phyloP scores from a whole-genome alignment of 768 basidiomycete species.

The Amanita molliuscula region DNA sequence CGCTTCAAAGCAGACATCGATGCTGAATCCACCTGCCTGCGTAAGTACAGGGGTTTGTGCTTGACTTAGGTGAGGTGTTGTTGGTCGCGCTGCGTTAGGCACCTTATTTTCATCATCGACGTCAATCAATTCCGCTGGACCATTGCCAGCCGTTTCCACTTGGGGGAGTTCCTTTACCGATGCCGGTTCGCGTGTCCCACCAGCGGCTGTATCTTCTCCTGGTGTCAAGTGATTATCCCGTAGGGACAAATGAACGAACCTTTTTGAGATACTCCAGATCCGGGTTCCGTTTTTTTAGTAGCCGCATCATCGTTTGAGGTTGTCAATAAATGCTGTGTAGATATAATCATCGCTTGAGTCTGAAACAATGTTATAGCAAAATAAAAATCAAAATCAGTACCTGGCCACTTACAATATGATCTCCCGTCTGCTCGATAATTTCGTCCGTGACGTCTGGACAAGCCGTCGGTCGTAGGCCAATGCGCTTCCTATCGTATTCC shows the following conservation, averaged over 20 bases:
- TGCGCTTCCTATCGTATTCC: constrained; percentile 73
- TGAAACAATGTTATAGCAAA: constrained; percentile 19
- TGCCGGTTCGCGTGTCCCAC: neutral
- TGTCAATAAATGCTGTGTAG: constrained; percentile 71
- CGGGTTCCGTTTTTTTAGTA: constrained; percentile 1
- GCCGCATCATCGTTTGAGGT: constrained; percentile 8
- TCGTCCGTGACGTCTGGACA: constrained; percentile 62
- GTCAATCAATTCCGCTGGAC: constrained; percentile 37
- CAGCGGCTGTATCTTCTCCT: neutral
- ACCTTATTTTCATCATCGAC: constrained; percentile 34
- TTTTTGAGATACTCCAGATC: neutral
- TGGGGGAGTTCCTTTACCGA: constrained; percentile 6
- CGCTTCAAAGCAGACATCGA: constrained; percentile 79
- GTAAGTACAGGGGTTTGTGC: constrained; percentile 17
- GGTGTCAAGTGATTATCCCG: neutral
- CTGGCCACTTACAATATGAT: constrained; percentile 36
- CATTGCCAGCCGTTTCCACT: constrained; percentile 14
- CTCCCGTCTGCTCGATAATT: constrained; percentile 45
- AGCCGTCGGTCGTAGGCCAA: constrained; percentile 36
- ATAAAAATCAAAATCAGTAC: constrained; percentile 3
- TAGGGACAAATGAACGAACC: neutral
- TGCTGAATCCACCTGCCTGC: constrained; percentile 37
- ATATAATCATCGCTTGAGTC: constrained; percentile 89
- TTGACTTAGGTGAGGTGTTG: constrained; percentile 11
- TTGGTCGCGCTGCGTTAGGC: constrained; percentile 16